phyloP scores from a whole-genome alignment of 805 yeast genomes.

The Yarrowia osloensis region DNA sequence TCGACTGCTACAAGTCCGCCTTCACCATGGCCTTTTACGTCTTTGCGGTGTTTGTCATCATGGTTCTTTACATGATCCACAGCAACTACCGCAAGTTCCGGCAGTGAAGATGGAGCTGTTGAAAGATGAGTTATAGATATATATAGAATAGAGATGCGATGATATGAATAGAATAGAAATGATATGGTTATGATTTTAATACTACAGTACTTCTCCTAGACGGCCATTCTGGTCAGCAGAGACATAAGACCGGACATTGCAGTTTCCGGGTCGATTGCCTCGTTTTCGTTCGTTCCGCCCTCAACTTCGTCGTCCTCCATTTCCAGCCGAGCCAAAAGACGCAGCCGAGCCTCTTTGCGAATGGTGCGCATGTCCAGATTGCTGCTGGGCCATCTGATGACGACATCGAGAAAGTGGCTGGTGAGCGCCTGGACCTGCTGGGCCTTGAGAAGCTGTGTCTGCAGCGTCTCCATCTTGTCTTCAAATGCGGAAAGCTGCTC shows the following conservation, averaged over 20 bases:
- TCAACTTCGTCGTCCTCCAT: neutral
- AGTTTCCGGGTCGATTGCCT: neutral
- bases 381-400: slow-evolving; percentile 10
- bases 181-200: neutral
- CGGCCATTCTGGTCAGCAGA: neutral
- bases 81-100: slow-evolving; percentile 5
- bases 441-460: neutral
- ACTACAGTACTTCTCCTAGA: neutral
- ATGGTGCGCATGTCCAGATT: slow-evolving; percentile 8
- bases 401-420: slow-evolving; percentile 21
- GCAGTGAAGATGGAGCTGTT: neutral
- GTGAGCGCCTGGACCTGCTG: slow-evolving; percentile 17
- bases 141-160: neutral
- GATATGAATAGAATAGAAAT: neutral
- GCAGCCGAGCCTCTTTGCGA: neutral
- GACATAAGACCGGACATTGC: slow-evolving; percentile 3
- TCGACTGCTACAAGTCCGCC: slow-evolving; percentile 9
- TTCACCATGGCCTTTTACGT: slow-evolving; percentile 3
- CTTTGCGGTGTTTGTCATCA: neutral
- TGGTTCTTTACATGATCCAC: slow-evolving; percentile 15
- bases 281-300: neutral
- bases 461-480: slow-evolving; percentile 6
- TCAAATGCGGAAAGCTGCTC: slow-evolving; percentile 28
- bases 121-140: neutral
- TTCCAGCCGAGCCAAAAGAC: neutral